phyloP scores from a whole-genome alignment of 495 filamentous ascomycete genomes.

The Tuber brumale region DNA sequence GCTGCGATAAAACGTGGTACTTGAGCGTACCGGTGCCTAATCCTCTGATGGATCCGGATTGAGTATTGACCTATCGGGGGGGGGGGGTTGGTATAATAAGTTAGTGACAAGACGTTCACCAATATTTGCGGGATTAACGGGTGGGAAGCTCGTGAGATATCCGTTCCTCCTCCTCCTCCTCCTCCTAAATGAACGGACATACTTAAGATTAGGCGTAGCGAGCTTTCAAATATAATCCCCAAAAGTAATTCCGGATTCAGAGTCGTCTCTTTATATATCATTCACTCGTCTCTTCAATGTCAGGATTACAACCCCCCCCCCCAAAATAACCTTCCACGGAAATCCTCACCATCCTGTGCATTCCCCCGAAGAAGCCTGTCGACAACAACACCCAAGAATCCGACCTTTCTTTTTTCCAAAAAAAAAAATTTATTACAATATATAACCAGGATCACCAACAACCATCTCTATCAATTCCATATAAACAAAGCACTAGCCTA shows the following conservation, averaged over 20 bases:
- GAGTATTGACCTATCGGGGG: too few species aligned
- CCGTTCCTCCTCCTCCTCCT: background rate
- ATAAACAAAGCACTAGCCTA: background rate
- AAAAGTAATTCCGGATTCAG: too few species aligned
- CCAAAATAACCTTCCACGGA: background rate
- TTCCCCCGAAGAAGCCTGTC: background rate
- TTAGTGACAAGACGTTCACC: background rate
- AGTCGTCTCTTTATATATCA: too few species aligned
- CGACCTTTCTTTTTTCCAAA: background rate
- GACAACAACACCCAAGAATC: background rate
- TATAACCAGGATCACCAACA: background rate
- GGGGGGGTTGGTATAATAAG: too few species aligned
- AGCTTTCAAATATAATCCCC: too few species aligned
- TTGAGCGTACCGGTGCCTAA: too few species aligned
- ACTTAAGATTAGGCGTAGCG: too few species aligned
- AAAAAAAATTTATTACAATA: background rate
- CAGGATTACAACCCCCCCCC: too few species aligned
- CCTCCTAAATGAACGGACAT: background rate
- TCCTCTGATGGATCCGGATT: too few species aligned
- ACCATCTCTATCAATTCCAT: background rate
- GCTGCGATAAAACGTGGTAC: too few species aligned
- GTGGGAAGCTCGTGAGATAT: too few species aligned
- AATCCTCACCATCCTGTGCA: background rate
- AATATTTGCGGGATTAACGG: background rate
- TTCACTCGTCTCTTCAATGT: too few species aligned